Conservation (phyloP, 2,329 filamentous ascomycete genomes). For the Fusarium dlaminii region DNA sequence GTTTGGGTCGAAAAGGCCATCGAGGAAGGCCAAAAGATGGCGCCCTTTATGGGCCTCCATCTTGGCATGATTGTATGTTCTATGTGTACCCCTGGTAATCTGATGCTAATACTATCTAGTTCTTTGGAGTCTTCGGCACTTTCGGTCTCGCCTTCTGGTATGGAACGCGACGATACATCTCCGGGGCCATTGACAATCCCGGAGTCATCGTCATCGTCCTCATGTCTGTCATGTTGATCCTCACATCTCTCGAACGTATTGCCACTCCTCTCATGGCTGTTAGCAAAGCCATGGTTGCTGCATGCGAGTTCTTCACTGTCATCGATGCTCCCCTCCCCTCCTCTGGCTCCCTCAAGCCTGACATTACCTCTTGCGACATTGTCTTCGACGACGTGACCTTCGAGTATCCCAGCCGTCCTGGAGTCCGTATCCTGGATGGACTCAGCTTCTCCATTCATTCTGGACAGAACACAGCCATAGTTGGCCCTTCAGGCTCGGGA, state of each 20-base stretch:
- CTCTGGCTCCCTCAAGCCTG: slow-evolving; percentile 36
- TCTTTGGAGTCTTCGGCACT: slow-evolving; percentile 47
- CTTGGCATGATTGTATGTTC: slow-evolving; percentile 25
- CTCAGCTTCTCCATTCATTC: slow-evolving; percentile 63
- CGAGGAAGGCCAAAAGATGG: slow-evolving; percentile 47
- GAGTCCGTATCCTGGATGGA: slow-evolving; percentile 48
- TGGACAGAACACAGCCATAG: slow-evolving; percentile 73
- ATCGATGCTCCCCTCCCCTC: slow-evolving; percentile 41
- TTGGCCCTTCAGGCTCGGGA: slow-evolving; percentile 73
- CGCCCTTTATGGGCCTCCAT: slow-evolving; percentile 28
- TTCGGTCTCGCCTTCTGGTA: slow-evolving; percentile 58
- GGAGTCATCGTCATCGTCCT: slow-evolving; percentile 51
- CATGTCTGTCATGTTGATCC: slow-evolving; percentile 52
- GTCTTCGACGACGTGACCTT: slow-evolving; percentile 53
- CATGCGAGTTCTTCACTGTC: slow-evolving; percentile 43
- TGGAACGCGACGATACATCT: slow-evolving; percentile 50
- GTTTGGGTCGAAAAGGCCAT: slow-evolving; percentile 51
- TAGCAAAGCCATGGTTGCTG: slow-evolving; percentile 43
- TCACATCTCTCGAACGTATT: slow-evolving; percentile 49
- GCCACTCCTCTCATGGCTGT: slow-evolving; percentile 52
- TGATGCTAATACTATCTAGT: slow-evolving; percentile 25
- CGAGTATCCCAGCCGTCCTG: slow-evolving; percentile 35
- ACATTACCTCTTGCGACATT: slow-evolving; percentile 49
- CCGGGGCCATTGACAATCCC: slow-evolving; percentile 47
- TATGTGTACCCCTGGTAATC: not conserved